Evolutionary conservation across 164 flowering plant species (phyloP), one percentile per base, ranked within the genome.

Genomic region (Vitis rupestris): DNA sequence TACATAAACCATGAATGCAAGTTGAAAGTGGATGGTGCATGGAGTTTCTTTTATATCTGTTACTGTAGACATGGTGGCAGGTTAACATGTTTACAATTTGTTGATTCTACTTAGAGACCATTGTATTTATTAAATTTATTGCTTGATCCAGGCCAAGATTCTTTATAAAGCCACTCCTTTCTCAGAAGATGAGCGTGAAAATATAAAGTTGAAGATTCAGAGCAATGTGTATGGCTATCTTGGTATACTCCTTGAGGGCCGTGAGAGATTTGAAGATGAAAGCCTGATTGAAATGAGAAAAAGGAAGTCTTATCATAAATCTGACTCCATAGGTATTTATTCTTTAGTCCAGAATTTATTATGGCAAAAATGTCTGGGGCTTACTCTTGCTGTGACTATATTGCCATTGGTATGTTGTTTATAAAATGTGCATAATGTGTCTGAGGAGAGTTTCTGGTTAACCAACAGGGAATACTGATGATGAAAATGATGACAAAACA

Each of bases 191-290:
- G 99, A 93, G 73, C 87, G 88, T 51, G 88, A 90, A 78, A 79
- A 70, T 73, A 91, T 96, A 54, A 96, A 92, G 81, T 66, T 82
- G 69, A 84, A 63, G 74, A 92, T 96, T 72, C 99, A 96, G 74
- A 86, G 87, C 74, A 94, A 93, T 76, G 85, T 92, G 65, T 96
- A 90, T 74, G 73, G 80, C 11, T 96, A 96, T 82, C 88, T 96
- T 68, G 95, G 93, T 53, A 80, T 92, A 70, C 89, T 96, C n/a
- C 92, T 96, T 61, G 99, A 96, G 77, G 99, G 97, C 2, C 98
- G 99, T 75, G 98, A 96, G 75, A 91, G 84, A 53, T 96, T 96
- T 83, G 98, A 93, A 77, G 99, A 91, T 52, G 97, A 96, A 78
- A 69, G 77, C 74, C 75, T 85, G 73, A 61, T 53, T 66, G 81